Conservation (phyloP, 2,329 filamentous ascomycete genomes). For the Stachybotrys elegans region DNA sequence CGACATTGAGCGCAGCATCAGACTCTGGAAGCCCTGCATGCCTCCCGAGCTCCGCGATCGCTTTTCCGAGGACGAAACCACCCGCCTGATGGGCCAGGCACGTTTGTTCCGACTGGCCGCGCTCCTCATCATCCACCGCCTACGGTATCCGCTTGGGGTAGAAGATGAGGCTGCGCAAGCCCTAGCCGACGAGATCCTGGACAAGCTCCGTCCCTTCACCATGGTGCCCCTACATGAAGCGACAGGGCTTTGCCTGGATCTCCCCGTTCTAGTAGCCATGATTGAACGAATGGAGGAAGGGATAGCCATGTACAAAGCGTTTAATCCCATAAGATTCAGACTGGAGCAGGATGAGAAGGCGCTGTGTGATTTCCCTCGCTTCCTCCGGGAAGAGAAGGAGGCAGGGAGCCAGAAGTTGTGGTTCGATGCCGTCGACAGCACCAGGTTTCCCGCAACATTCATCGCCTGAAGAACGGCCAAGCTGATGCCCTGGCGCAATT, state of each 20-base stretch:
- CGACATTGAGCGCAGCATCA: slow-evolving; percentile 7
- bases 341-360: background rate
- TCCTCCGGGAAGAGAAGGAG: slow-evolving; percentile 6
- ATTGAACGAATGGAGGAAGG: slow-evolving; percentile 7
- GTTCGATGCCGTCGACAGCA: slow-evolving; percentile 4
- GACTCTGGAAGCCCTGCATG: slow-evolving; percentile 4
- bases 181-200: slow-evolving; percentile 6
- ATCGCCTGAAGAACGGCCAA: too few relatives aligned
- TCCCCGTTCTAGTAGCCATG: slow-evolving; percentile 11
- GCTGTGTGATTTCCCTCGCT: slow-evolving; percentile 3
- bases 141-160: slow-evolving; percentile 10
- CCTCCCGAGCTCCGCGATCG: slow-evolving; percentile 1
- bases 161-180: slow-evolving; percentile 5
- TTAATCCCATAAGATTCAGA: slow-evolving; percentile 5
- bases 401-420: slow-evolving; percentile 8
- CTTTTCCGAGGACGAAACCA: slow-evolving; percentile 4
- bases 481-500: too few relatives aligned
- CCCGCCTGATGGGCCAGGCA: slow-evolving; percentile 9
- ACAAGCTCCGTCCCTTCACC: slow-evolving; percentile 5
- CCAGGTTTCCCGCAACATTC: too few relatives aligned
- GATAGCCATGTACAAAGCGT: slow-evolving; percentile 1
- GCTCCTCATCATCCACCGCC: slow-evolving; percentile 11
- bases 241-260: slow-evolving; percentile 8
- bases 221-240: slow-evolving; percentile 3
- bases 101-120: slow-evolving; percentile 8